Evolutionary conservation across 768 basidiomycete species (phyloP).

Genomic region (Mycena haematopus): DNA sequence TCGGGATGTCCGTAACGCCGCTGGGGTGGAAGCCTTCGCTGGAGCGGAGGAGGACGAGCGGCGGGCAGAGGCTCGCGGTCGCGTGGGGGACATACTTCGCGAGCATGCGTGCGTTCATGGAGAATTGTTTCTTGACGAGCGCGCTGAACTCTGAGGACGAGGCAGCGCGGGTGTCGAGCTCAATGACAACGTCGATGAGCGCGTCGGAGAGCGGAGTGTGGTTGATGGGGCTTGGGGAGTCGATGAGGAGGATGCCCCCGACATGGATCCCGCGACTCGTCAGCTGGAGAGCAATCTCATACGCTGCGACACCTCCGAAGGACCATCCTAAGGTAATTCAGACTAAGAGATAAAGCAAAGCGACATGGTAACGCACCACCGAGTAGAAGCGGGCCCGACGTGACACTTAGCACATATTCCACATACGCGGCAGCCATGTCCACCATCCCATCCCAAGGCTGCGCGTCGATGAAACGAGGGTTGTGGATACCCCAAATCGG

Average conservation of each 20-base stretch:
- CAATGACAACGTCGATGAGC: constrained; percentile 54
- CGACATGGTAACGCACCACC: constrained; percentile 56
- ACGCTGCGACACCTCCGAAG: constrained; percentile 77
- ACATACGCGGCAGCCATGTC: constrained; percentile 64
- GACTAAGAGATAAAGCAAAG: not conserved
- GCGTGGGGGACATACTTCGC: constrained; percentile 48
- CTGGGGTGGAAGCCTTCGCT: constrained; percentile 48
- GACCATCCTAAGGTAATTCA: constrained; percentile 66
- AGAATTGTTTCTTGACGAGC: constrained; percentile 50
- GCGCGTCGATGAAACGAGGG: constrained; percentile 51
- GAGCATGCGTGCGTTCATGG: constrained; percentile 54
- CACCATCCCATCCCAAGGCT: constrained; percentile 53
- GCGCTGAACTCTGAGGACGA: too few relatives aligned
- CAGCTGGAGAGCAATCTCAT: constrained; percentile 64
- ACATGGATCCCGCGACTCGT: constrained; percentile 49
- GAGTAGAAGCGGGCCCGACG: constrained; percentile 51
- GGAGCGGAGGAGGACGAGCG: constrained; percentile 61
- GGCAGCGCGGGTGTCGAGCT: constrained; percentile 34
- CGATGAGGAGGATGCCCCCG: constrained; percentile 64
- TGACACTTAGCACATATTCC: constrained; percentile 43
- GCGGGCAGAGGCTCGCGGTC: constrained; percentile 35
- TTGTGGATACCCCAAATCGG: constrained; percentile 49
- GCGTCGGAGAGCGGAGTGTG: constrained; percentile 57
- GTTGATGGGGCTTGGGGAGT: constrained; percentile 65
- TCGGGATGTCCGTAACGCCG: constrained; percentile 42